Percentiles rank a stretch among this genome's conserved stretches.
phyloP scores from a whole-genome alignment of 768 basidiomycete species.

The Mycena epipterygia region DNA sequence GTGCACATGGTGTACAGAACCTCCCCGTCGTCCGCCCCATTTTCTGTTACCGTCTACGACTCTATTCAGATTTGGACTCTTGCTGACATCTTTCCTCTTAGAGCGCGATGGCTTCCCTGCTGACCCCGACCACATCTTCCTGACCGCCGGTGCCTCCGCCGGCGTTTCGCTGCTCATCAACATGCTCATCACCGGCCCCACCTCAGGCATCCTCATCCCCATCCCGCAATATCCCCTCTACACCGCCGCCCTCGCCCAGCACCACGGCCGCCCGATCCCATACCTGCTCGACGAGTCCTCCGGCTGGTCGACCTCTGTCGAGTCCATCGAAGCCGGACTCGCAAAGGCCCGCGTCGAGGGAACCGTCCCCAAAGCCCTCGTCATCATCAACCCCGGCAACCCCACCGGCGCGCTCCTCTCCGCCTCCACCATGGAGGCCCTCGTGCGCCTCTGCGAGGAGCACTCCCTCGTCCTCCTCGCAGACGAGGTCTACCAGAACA shows the following conservation, averaged over 20 bases:
- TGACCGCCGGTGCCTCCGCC: slow-evolving; percentile 94
- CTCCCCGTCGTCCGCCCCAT: too few relatives aligned
- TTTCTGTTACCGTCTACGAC: too few relatives aligned
- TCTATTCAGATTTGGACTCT: too few relatives aligned
- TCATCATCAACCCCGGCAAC: slow-evolving; percentile 99
- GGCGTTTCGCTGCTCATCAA: slow-evolving; percentile 92
- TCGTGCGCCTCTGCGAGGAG: slow-evolving; percentile 89
- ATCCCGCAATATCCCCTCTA: slow-evolving; percentile 99
- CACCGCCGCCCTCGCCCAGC: slow-evolving; percentile 93
- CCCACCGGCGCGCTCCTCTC: slow-evolving; percentile 92
- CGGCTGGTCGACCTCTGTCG: slow-evolving; percentile 86
- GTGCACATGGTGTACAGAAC: too few relatives aligned
- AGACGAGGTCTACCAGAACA: slow-evolving; percentile 98
- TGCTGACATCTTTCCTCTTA: slow-evolving; percentile 44
- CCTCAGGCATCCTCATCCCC: slow-evolving; percentile 89
- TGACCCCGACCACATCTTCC: slow-evolving; percentile 88
- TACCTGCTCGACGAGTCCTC: slow-evolving; percentile 90
- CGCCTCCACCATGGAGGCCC: slow-evolving; percentile 74
- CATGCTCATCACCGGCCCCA: slow-evolving; percentile 78
- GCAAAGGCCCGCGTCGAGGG: slow-evolving; percentile 73
- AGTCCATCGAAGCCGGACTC: slow-evolving; percentile 76
- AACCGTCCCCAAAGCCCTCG: slow-evolving; percentile 82
- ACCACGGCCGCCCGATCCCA: slow-evolving; percentile 82
- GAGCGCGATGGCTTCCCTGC: slow-evolving; percentile 93
- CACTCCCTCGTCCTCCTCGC: slow-evolving; percentile 91